Conservation (phyloP, 352 stramenopile genomes). For the Poterioochromonas sp. region DNA sequence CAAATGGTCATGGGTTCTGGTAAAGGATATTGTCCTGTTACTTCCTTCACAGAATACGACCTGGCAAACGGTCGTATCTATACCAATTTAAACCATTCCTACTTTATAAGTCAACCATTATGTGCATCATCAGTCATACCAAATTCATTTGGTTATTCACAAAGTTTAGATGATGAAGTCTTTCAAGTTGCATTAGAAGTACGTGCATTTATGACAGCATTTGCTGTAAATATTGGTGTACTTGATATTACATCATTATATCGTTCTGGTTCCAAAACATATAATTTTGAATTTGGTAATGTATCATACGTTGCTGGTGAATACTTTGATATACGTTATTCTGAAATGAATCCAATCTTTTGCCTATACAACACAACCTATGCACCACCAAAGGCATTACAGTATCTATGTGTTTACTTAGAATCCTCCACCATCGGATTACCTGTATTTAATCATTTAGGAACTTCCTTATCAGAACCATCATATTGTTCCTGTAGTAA, state of each 20-base stretch:
- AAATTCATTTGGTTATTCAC: not conserved
- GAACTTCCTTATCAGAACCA: not conserved
- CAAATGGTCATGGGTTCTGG: not conserved
- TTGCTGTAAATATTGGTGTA: not conserved
- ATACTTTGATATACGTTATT: not conserved
- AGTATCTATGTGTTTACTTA: not conserved
- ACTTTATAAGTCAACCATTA: not conserved
- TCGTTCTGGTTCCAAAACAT: no score
- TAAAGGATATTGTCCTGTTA: not conserved
- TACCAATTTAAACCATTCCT: not conserved
- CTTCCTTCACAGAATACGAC: not conserved
- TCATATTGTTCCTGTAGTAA: not conserved
- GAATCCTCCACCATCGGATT: not conserved
- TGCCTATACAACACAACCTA: not conserved
- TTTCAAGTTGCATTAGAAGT: not conserved
- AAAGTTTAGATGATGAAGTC: not conserved
- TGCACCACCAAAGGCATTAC: not conserved
- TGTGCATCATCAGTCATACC: not conserved
- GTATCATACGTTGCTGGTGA: not conserved
- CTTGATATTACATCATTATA: not conserved
- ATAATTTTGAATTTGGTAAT: not conserved
- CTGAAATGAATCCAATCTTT: not conserved
- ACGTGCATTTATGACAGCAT: not conserved
- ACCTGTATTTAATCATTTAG: slow-evolving; percentile 17
- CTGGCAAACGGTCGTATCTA: not conserved